Percentiles rank a stretch among this genome's conserved stretches.
Conservation (phyloP, 371 early-diverging fungal genomes). For the Lichtheimia ornata region DNA sequence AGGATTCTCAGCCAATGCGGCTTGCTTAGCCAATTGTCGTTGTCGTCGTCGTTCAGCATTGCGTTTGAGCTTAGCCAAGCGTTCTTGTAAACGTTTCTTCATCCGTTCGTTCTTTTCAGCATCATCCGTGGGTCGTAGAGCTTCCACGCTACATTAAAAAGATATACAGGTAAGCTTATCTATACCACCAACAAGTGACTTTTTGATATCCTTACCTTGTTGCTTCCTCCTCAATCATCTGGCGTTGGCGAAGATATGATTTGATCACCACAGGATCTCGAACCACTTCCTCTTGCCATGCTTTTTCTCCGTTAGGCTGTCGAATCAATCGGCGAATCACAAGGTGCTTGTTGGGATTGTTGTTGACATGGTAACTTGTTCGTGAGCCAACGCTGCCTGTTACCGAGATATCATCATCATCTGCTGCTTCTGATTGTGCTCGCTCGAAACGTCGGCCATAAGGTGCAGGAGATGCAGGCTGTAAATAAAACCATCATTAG, state of each 20-base stretch:
- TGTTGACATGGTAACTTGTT: slow-evolving; percentile 52
- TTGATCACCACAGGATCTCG: slow-evolving; percentile 86
- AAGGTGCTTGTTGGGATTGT: slow-evolving; percentile 60
- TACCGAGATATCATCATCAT: slow-evolving; percentile 62
- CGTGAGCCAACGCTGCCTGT: slow-evolving; percentile 61
- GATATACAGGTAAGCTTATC: neutral
- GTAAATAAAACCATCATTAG: too few species aligned
- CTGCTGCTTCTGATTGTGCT: slow-evolving; percentile 41
- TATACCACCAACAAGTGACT: neutral
- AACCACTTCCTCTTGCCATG: slow-evolving; percentile 80
- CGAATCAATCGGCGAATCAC: slow-evolving; percentile 66
- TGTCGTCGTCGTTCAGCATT: slow-evolving; percentile 65
- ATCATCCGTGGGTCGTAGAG: slow-evolving; percentile 60
- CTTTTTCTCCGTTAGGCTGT: slow-evolving; percentile 66
- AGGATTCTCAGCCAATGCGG: slow-evolving; percentile 52
- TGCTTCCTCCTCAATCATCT: slow-evolving; percentile 76
- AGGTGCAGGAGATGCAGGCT: slow-evolving; percentile 29
- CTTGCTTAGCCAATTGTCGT: slow-evolving; percentile 47
- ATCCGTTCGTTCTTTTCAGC: slow-evolving; percentile 64
- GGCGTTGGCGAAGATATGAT: slow-evolving; percentile 83
- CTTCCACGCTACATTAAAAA: slow-evolving; percentile 40
- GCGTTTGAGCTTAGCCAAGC: slow-evolving; percentile 62
- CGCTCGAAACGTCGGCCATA: slow-evolving; percentile 38
- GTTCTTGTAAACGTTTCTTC: slow-evolving; percentile 65
- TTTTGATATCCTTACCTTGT: slow-evolving; percentile 27